A percentile compares a stretch with the other conserved stretches of the same genome.
Evolutionary conservation across 345 rosid species (phyloP).

Genomic region (Trapa bicornis): DNA sequence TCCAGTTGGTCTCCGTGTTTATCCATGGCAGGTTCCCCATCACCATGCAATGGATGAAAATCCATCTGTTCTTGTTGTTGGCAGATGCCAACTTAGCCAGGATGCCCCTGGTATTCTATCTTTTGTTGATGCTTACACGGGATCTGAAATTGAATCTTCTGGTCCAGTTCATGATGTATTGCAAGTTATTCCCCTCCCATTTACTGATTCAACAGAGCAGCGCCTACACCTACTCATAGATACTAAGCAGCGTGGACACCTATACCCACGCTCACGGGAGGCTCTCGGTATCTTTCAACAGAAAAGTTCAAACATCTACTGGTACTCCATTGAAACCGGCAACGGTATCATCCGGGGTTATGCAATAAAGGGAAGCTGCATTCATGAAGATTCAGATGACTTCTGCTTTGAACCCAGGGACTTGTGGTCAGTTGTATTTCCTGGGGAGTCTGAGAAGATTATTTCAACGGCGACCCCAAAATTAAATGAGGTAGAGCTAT

Average conservation of each 20-base stretch:
- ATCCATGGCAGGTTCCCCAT: constrained; percentile 95
- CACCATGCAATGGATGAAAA: constrained; percentile 93
- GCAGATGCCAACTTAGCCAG: constrained; percentile 48
- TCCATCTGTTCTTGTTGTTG: constrained; percentile 83
- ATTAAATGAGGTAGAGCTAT: constrained; percentile 54
- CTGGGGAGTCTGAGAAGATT: constrained; percentile 80
- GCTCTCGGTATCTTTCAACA: constrained; percentile 48
- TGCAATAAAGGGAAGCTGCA: constrained; percentile 48
- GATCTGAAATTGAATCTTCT: constrained; percentile 50
- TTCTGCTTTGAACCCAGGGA: constrained; percentile 71
- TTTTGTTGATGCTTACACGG: constrained; percentile 76
- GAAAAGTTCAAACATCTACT: constrained; percentile 68
- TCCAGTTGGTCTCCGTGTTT: constrained; percentile 52
- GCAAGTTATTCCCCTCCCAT: constrained; percentile 79
- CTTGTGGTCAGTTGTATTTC: constrained; percentile 87
- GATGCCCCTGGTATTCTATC: constrained; percentile 62
- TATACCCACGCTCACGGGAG: constrained; percentile 74
- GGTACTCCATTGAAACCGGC: constrained; percentile 74
- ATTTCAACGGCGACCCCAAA: constrained; percentile 57
- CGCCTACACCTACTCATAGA: constrained; percentile 78
- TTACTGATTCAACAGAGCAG: constrained; percentile 82
- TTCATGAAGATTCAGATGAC: constrained; percentile 44
- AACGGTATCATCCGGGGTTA: constrained; percentile 67
- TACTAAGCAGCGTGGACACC: constrained; percentile 46
- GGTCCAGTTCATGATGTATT: constrained; percentile 52